Conservation (phyloP, 2,329 filamentous ascomycete species). For the Aureobasidium sp. region DNA sequence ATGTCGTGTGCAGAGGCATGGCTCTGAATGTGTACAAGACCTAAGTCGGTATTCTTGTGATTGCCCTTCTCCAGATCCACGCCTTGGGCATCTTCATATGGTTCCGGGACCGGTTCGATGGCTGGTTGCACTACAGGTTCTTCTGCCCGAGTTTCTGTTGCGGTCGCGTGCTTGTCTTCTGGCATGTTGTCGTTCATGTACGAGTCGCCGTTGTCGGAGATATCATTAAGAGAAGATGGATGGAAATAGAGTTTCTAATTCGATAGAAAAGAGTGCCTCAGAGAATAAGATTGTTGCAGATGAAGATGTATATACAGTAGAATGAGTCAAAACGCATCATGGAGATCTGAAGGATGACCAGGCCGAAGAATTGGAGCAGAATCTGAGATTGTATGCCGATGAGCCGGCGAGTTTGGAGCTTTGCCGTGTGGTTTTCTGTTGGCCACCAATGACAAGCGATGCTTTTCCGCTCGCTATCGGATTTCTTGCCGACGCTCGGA, state of each 20-base stretch:
- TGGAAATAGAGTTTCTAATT: neutral
- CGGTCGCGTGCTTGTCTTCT: neutral
- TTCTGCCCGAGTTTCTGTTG: neutral
- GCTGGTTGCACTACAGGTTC: conserved; percentile 14
- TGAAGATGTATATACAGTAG: neutral
- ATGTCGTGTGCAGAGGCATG: conserved; percentile 21
- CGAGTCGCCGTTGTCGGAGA: neutral
- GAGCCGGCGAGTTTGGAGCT: neutral
- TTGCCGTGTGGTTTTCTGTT: conserved; percentile 7
- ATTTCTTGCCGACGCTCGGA: neutral
- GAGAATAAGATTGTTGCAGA: neutral
- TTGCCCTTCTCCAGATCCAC: conserved; percentile 13
- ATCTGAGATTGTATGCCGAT: conserved; percentile 9
- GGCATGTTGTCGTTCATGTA: conserved; percentile 7
- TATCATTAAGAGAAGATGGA: neutral
- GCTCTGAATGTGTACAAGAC: conserved; percentile 18
- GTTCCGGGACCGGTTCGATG: conserved; percentile 7
- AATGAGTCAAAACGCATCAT: conserved; percentile 12
- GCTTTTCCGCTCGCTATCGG: conserved; percentile 3
- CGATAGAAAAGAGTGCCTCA: neutral
- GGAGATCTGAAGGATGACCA: neutral
- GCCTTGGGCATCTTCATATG: conserved; percentile 14
- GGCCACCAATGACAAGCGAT: neutral
- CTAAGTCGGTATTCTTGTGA: neutral
- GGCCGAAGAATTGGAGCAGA: conserved; percentile 9